A percentile compares a stretch with the other conserved stretches of the same genome.
These are phyloP conservation scores for Thymus mandschuricus DNA, from an alignment of 257 asterid species.

Conservation along the genomic window DNA sequence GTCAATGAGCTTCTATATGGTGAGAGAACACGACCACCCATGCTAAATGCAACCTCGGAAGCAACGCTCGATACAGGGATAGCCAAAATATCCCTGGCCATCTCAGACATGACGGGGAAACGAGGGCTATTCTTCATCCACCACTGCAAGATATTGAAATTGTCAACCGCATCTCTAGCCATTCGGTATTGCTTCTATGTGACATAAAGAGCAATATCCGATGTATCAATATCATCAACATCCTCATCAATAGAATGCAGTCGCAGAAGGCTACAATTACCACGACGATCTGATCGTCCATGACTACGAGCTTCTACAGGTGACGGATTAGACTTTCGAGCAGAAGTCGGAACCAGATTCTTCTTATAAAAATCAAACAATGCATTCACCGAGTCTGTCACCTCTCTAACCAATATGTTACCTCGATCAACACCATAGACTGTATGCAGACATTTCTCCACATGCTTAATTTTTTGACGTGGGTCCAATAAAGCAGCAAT, in stretches of 20 bases:
- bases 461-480: not conserved
- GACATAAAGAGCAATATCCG: not conserved
- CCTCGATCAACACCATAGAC: not conserved
- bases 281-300: not conserved
- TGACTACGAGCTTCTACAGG: no score
- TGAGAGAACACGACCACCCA: not conserved
- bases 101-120: not conserved
- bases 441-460: not conserved
- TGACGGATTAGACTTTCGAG: not conserved
- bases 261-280: not conserved
- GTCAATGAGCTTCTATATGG: not conserved
- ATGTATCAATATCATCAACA: no score
- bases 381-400: not conserved
- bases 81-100: not conserved
- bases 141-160: not conserved
- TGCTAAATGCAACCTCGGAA: constrained; percentile 5
- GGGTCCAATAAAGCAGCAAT: not conserved
- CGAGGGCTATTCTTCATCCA: not conserved
- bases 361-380: not conserved
- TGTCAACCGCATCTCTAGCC: no score
- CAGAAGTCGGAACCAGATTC: not conserved
- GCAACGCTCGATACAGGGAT: constrained; percentile 3
- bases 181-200: no score
- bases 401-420: not conserved
- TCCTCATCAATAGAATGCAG: no score